Conservation (phyloP, 23 red algal species). For the Gracilaria domingensis region DNA sequence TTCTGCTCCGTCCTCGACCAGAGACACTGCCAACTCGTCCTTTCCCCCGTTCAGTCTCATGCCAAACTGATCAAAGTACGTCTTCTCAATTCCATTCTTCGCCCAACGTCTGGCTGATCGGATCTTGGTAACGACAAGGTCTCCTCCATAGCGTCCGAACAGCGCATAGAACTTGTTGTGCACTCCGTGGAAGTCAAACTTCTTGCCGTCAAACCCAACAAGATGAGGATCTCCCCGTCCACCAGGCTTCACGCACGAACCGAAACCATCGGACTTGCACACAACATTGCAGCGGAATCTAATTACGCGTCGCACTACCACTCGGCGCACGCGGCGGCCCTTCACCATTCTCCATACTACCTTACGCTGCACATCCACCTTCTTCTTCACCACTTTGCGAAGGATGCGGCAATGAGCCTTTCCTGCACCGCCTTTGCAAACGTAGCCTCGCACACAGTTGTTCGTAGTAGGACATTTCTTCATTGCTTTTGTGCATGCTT, state of each 20-base stretch:
- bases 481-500: conserved; percentile 30
- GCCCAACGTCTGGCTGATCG: conserved; percentile 3
- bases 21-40: conserved; percentile 16
- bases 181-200: conserved; percentile 39
- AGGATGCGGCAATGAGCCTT: neutral
- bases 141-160: conserved; percentile 36
- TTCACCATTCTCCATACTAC: neutral
- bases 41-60: neutral
- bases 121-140: conserved; percentile 22
- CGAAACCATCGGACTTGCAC: neutral
- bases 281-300: conserved; percentile 2
- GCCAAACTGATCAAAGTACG: conserved; percentile 43
- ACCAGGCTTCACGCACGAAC: conserved; percentile 20
- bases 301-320: neutral
- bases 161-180: conserved; percentile 14
- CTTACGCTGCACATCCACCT: neutral
- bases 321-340: neutral
- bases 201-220: conserved; percentile 22
- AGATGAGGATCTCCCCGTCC: conserved; percentile 53
- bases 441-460: neutral
- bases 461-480: neutral
- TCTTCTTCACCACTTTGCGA: conserved; percentile 2
- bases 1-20: neutral
- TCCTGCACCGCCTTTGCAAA: conserved; percentile 15
- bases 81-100: conserved; percentile 33